A percentile compares a stretch with the other conserved stretches of the same genome.
phyloP scores from a whole-genome alignment of 352 stramenopile species.

The Phytophthora hibernalis region DNA sequence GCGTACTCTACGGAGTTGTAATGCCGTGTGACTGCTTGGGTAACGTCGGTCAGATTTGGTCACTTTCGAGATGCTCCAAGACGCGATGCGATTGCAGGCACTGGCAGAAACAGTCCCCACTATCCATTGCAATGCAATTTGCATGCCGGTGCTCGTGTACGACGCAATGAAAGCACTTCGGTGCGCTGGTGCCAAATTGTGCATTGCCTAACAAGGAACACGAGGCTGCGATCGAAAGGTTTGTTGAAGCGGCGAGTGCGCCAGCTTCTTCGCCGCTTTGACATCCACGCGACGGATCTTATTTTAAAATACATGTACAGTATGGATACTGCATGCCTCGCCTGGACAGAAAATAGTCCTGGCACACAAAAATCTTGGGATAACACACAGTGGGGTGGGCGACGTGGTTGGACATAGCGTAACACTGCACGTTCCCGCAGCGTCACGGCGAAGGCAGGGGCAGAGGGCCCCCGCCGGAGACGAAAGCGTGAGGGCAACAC shows the following conservation, averaged over 20 bases:
- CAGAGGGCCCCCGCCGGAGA: no score
- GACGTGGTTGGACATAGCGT: no score
- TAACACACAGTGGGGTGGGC: no score
- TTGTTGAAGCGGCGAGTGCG: constrained; percentile 13
- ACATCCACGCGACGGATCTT: neutral
- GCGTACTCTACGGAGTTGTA: constrained; percentile 1
- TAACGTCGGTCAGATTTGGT: neutral
- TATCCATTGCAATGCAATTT: neutral
- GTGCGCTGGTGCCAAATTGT: constrained; percentile 9
- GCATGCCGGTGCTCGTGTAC: constrained; percentile 3
- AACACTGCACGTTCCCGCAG: no score
- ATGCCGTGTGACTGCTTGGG: neutral
- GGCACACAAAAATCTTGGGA: no score
- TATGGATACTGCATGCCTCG: no score
- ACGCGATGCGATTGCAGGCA: constrained; percentile 7
- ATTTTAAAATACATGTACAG: no score
- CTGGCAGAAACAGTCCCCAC: constrained; percentile 5
- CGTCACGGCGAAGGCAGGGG: no score
- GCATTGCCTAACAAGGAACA: neutral
- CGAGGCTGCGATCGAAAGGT: constrained; percentile 5
- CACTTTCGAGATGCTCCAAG: constrained; percentile 10
- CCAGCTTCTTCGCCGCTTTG: constrained; percentile 17
- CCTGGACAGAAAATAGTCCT: no score
- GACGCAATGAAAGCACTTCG: constrained; percentile 15
- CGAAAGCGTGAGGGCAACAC: no score